Evolutionary conservation across 1,139 yeast genomes (phyloP).

Genomic region (Taphrina pruni): DNA sequence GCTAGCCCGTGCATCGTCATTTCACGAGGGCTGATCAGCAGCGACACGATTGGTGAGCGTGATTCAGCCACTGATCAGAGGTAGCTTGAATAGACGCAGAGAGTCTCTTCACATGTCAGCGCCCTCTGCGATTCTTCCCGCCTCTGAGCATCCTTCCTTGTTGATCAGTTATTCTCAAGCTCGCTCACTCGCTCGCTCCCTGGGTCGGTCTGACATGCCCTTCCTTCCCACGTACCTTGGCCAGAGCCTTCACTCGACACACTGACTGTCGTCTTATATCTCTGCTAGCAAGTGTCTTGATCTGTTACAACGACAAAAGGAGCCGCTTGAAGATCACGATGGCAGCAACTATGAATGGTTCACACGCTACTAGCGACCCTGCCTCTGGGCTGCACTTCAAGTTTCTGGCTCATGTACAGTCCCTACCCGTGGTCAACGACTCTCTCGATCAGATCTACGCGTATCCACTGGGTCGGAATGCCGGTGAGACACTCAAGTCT

Average conservation of each 20-base stretch:
- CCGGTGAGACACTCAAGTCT: slow-evolving; percentile 26
- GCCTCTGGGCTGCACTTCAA: slow-evolving; percentile 22
- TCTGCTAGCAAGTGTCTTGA: too few relatives aligned
- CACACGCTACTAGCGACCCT: background rate
- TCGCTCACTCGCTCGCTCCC: background rate
- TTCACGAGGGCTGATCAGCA: background rate
- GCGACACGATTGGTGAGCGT: slow-evolving; percentile 16
- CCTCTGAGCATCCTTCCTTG: slow-evolving; percentile 6
- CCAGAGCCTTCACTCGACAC: too few relatives aligned
- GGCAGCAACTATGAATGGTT: slow-evolving; percentile 24
- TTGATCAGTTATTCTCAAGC: slow-evolving; percentile 1
- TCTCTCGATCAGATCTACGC: slow-evolving; percentile 32
- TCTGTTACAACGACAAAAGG: too few relatives aligned
- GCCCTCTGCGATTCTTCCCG: background rate
- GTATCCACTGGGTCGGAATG: slow-evolving; percentile 29
- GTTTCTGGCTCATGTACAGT: slow-evolving; percentile 32
- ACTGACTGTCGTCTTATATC: too few relatives aligned
- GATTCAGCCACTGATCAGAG: background rate
- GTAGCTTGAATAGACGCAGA: background rate
- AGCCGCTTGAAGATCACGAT: background rate
- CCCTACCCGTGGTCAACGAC: slow-evolving; percentile 38
- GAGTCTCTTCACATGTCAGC: slow-evolving; percentile 9
- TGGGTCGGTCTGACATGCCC: background rate
- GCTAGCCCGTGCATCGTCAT: too few relatives aligned
- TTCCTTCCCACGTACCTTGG: background rate